A percentile compares a stretch with the other conserved stretches of the same genome.
These are phyloP conservation scores for Phoenix dactylifera DNA, from an alignment of 176 grass and related monocot species.

Conservation along the genomic window DNA sequence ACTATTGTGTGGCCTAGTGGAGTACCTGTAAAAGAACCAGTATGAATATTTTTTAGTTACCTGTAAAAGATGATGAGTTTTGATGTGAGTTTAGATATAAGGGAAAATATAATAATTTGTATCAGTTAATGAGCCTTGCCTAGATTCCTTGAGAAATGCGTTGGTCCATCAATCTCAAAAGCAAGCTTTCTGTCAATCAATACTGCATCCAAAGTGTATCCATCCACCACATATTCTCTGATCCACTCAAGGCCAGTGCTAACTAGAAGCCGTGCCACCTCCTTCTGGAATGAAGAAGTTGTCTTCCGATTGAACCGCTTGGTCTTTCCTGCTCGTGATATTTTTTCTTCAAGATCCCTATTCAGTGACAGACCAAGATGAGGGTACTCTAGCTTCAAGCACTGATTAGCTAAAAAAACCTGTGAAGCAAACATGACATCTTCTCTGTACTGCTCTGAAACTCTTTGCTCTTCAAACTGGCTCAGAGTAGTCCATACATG, in stretches of 20 bases:
- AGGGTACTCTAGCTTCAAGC: slow-evolving; percentile 59
- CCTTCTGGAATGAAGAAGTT: slow-evolving; percentile 81
- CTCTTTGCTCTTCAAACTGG: slow-evolving; percentile 42
- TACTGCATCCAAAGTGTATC: slow-evolving; percentile 84
- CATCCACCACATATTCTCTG: slow-evolving; percentile 62
- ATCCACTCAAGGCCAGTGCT: slow-evolving; percentile 73
- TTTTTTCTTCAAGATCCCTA: slow-evolving; percentile 66
- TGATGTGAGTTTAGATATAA: no score
- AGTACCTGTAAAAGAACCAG: slow-evolving; percentile 33
- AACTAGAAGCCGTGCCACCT: slow-evolving; percentile 64
- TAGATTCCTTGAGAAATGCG: slow-evolving; percentile 91
- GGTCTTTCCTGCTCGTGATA: slow-evolving; percentile 55
- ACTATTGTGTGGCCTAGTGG: slow-evolving; percentile 80
- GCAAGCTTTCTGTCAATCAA: slow-evolving; percentile 68
- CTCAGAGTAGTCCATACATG: slow-evolving; percentile 54
- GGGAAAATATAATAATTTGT: background rate
- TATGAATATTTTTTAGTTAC: no score
- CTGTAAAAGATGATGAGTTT: no score
- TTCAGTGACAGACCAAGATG: slow-evolving; percentile 54
- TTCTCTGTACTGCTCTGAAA: slow-evolving; percentile 77
- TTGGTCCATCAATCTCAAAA: slow-evolving; percentile 90
- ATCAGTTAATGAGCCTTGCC: slow-evolving; percentile 26
- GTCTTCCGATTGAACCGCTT: slow-evolving; percentile 87
- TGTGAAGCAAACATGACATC: slow-evolving; percentile 95
- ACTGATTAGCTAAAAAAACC: slow-evolving; percentile 86